These are phyloP conservation scores for Leonotis leonurus DNA, from an alignment of 257 asterid species.

Conservation along the genomic window DNA sequence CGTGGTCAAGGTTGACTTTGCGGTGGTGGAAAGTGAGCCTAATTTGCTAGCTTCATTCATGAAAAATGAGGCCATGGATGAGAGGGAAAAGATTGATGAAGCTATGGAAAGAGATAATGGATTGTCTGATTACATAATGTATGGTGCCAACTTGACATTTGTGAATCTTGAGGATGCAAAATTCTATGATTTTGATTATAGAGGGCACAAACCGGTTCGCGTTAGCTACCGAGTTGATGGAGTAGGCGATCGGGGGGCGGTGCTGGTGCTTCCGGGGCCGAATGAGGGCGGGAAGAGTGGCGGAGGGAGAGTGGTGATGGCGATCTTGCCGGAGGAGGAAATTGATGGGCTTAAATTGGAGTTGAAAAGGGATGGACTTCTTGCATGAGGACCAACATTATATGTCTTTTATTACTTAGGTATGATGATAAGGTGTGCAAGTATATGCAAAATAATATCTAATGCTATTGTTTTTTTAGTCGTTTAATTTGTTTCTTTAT, in stretches of 20 bases:
- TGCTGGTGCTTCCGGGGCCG: slow-evolving; percentile 52
- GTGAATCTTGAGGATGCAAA: slow-evolving; percentile 43
- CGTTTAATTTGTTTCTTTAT: too few relatives aligned
- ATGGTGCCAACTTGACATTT: slow-evolving; percentile 75
- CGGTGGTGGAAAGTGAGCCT: slow-evolving; percentile 32
- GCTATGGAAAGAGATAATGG: slow-evolving; percentile 49
- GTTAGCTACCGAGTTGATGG: slow-evolving; percentile 55
- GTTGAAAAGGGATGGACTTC: slow-evolving; percentile 41
- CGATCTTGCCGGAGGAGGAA: slow-evolving; percentile 57
- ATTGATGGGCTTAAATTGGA: slow-evolving; percentile 38
- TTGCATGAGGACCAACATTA: slow-evolving; percentile 20
- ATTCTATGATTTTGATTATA: slow-evolving; percentile 44
- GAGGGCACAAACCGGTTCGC: slow-evolving; percentile 37
- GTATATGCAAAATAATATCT: neutral
- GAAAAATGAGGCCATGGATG: slow-evolving; percentile 31
- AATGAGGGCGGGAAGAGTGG: neutral
- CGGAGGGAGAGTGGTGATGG: slow-evolving; percentile 37
- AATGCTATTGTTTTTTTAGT: too few relatives aligned
- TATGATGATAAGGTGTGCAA: neutral
- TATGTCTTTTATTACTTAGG: neutral
- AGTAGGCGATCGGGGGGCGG: slow-evolving; percentile 64
- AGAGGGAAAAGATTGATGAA: slow-evolving; percentile 35
- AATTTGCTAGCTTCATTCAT: slow-evolving; percentile 42
- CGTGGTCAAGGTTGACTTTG: slow-evolving; percentile 38
- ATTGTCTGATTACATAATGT: slow-evolving; percentile 40